These are phyloP conservation scores for Paramecium pentaurelia DNA, from an alignment of 73 alveolate species.

Conservation along the genomic window DNA sequence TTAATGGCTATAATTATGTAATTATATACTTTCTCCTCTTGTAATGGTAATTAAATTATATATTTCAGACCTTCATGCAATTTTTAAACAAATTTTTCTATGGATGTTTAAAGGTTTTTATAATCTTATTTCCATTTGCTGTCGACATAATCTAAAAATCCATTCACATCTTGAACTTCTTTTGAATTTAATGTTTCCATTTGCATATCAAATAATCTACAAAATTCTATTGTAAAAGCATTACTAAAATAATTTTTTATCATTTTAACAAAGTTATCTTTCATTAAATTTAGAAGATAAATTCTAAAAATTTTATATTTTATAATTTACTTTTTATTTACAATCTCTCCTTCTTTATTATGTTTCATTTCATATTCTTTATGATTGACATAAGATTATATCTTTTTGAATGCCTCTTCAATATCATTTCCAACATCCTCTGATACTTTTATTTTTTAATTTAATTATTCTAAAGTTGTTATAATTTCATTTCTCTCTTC, in stretches of 20 bases:
- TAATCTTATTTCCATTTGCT: constrained; percentile 42
- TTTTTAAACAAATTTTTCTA: constrained; percentile 18
- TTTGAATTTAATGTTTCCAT: constrained; percentile 22
- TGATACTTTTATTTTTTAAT: neutral
- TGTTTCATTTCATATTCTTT: neutral
- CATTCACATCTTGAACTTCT: constrained; percentile 23
- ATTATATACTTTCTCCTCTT: neutral
- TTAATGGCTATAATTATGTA: neutral
- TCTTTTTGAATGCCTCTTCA: neutral
- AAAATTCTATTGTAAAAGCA: neutral
- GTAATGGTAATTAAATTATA: neutral
- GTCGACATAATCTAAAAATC: constrained; percentile 37
- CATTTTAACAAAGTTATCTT: constrained; percentile 3
- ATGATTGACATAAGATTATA: neutral
- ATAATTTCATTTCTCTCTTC: neutral
- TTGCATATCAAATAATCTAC: constrained; percentile 13
- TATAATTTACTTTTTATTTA: neutral
- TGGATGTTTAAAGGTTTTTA: neutral
- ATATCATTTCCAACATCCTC: neutral
- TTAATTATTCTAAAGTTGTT: neutral
- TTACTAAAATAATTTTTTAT: constrained; percentile 5
- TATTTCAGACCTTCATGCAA: constrained; percentile 22
- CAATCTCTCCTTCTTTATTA: constrained; percentile 22
- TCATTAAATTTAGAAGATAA: neutral
- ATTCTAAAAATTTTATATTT: neutral